These are phyloP conservation scores for Candida freyschussii DNA, from an alignment of 1,139 yeast species.

Conservation along the genomic window DNA sequence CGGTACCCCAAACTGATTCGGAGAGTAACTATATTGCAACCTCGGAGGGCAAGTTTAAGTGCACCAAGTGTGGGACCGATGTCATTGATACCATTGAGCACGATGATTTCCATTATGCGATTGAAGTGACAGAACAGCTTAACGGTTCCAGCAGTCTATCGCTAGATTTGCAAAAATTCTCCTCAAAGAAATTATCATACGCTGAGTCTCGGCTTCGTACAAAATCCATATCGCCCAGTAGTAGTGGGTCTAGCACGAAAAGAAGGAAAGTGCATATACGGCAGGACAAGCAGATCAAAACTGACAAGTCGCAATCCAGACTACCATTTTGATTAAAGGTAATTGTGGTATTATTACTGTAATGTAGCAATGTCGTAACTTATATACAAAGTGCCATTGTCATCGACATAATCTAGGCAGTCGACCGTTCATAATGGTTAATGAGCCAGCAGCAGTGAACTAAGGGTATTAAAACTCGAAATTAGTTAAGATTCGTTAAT, in stretches of 20 bases:
- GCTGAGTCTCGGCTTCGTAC: constrained; percentile 7
- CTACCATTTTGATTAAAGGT: constrained; percentile 26
- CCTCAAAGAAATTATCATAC: constrained; percentile 9
- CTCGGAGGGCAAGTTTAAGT: constrained; percentile 10
- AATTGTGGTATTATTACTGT: too few species aligned
- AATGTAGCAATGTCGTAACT: too few species aligned
- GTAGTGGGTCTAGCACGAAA: constrained; percentile 1
- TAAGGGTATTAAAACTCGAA: too few species aligned
- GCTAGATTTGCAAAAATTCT: constrained; percentile 9
- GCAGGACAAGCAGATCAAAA: constrained; percentile 10
- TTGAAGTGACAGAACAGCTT: constrained; percentile 26
- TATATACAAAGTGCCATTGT: too few species aligned
- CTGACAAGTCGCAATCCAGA: constrained; percentile 21
- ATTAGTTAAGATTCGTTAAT: too few species aligned
- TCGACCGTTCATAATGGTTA: too few species aligned
- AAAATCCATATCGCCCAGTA: constrained; percentile 1
- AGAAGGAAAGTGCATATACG: not conserved
- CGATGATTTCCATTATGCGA: constrained; percentile 32
- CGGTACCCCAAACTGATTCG: constrained; percentile 1
- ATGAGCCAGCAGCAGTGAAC: too few species aligned
- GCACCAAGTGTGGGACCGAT: constrained; percentile 18
- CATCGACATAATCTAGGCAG: too few species aligned
- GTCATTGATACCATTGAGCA: constrained; percentile 27
- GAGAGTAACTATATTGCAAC: not conserved
- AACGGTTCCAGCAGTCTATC: constrained; percentile 21